Conservation (phyloP, 2,329 filamentous ascomycete species). For the Uncinocarpus reesii region DNA sequence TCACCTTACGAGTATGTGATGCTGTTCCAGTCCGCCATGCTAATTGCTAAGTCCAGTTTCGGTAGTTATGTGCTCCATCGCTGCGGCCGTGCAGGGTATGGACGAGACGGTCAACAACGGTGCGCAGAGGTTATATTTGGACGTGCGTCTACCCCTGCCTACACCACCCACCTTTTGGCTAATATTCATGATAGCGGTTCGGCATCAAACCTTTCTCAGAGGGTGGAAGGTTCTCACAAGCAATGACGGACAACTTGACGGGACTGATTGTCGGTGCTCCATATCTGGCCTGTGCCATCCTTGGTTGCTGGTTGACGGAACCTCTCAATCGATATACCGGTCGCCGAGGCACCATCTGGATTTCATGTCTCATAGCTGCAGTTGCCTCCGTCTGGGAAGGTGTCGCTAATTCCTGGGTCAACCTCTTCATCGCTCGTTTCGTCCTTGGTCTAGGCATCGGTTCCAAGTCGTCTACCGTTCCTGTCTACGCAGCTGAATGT, state of each 20-base stretch:
- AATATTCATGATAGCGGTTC: constrained; percentile 9
- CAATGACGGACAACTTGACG: constrained; percentile 28
- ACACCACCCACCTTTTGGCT: not conserved
- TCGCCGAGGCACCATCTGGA: constrained; percentile 39
- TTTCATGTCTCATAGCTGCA: constrained; percentile 34
- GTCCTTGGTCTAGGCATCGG: constrained; percentile 37
- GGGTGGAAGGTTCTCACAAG: constrained; percentile 20
- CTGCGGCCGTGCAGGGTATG: constrained; percentile 46
- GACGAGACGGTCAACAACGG: constrained; percentile 44
- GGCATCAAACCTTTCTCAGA: constrained; percentile 10
- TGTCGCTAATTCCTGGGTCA: constrained; percentile 35
- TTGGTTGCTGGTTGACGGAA: constrained; percentile 42
- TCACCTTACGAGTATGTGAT: constrained; percentile 31
- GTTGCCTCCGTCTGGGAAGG: constrained; percentile 37
- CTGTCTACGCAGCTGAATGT: constrained; percentile 41
- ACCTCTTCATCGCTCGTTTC: constrained; percentile 36
- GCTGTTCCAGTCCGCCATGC: constrained; percentile 5
- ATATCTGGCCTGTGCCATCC: constrained; percentile 36
- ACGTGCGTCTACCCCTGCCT: constrained; percentile 16
- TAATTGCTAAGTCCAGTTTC: too few relatives aligned
- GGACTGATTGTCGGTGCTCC: constrained; percentile 39
- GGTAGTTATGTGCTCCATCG: constrained; percentile 43
- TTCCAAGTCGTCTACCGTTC: constrained; percentile 37
- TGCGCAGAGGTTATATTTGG: constrained; percentile 31
- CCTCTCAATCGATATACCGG: constrained; percentile 38